phyloP scores from a whole-genome alignment of 2,329 filamentous ascomycete species.

The Acarospora socialis region DNA sequence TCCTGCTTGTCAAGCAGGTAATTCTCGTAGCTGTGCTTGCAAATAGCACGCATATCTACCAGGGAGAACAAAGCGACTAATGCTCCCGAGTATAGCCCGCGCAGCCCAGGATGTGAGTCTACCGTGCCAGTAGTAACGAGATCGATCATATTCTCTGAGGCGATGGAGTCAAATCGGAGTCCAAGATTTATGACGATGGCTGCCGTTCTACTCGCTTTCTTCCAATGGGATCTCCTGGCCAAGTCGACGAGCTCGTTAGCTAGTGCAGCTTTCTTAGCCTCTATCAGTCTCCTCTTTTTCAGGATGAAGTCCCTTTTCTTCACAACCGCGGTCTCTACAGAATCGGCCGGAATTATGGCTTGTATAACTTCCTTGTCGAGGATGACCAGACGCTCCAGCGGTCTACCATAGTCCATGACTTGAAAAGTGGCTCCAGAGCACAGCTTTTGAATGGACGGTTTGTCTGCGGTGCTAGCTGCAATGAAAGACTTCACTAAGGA shows the following conservation, averaged over 20 bases:
- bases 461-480: constrained; percentile 76
- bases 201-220: constrained; percentile 77
- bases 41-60: constrained; percentile 73
- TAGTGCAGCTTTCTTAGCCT: constrained; percentile 66
- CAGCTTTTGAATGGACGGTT: constrained; percentile 83
- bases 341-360: constrained; percentile 53
- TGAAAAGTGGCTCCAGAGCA: constrained; percentile 69
- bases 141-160: constrained; percentile 67
- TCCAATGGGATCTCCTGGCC: constrained; percentile 80
- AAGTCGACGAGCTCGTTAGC: constrained; percentile 68
- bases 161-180: constrained; percentile 79
- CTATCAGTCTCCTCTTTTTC: constrained; percentile 60
- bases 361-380: constrained; percentile 58
- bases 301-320: constrained; percentile 61
- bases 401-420: constrained; percentile 81
- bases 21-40: constrained; percentile 74
- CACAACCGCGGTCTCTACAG: constrained; percentile 46
- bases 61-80: constrained; percentile 70
- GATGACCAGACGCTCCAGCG: constrained; percentile 74
- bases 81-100: constrained; percentile 66
- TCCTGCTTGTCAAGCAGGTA: constrained; percentile 70
- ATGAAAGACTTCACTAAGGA: constrained; percentile 84
- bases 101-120: constrained; percentile 76
- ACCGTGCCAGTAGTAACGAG: constrained; percentile 71
- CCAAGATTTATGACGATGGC: constrained; percentile 85